Evolutionary conservation across 192 early-diverging fungal species (phyloP), one percentile per base, ranked within the genome.

Genomic region (Entomortierella beljakovae): DNA sequence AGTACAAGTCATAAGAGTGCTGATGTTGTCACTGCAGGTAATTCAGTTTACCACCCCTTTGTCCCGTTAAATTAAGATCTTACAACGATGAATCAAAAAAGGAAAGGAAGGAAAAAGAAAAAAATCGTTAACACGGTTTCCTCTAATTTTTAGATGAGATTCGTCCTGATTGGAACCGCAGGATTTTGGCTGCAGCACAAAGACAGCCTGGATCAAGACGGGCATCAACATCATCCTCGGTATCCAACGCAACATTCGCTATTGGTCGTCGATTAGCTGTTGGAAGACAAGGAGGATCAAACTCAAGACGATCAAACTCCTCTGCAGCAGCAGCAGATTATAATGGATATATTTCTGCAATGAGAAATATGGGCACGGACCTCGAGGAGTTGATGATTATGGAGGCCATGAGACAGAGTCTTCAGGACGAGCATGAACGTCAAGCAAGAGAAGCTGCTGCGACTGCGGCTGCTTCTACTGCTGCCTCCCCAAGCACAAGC

Each of bases 341-440:
- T 54, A 74, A 77, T 56, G 76, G 82, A 26, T 92, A 90, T 40
- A 55, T 90, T 9, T 62, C 81, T 0, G 94, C 90, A 0, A 90
- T 95, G 90, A 80, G 90, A 25, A 83, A 88, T 46, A 91, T 94
- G 71, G 94, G 91, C 26, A 89, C 90, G 20, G 93, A 98, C 63
- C 62, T 98, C 28, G 96, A 98, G 61, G 97, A 98, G 63, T 80
- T 94, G 68, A 91, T 98, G 95, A 72, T 98, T 1, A 91, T 96
- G 87, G 94, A 97, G 77, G 97, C 97, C 1, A 94, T 98, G 31
- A 81, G 96, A 42, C 80, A 90, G 61, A 92, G 90, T 68, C 70
- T 96, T 43, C 80, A 85, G 54, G 92, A 91, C 60, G 80, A 87
- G 40, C 86, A 91, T 38, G 85, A 88, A 26, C 70, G 81, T 38